Evolutionary conservation across 1,284 basidiomycete genomes (phyloP).

Genomic region (Mixia osmundae): DNA sequence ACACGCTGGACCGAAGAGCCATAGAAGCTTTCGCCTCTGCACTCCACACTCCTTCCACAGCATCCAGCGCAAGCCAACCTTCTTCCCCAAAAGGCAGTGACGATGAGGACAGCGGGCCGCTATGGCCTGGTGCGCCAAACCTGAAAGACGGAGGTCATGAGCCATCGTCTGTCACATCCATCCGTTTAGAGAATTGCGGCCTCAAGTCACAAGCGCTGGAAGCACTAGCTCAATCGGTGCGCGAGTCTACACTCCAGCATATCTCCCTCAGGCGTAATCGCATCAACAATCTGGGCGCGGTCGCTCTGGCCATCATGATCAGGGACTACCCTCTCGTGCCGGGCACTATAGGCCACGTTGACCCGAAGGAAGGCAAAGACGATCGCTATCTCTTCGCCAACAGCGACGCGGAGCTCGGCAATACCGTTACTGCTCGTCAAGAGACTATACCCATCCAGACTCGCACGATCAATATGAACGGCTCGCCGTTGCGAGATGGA

Average conservation of each 20-base stretch:
- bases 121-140: conserved; percentile 13
- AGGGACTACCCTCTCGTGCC: conserved; percentile 50
- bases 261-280: conserved; percentile 67
- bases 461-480: not conserved
- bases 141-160: conserved; percentile 5
- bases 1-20: conserved; percentile 54
- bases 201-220: conserved; percentile 49
- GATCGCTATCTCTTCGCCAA: not conserved
- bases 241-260: conserved; percentile 56
- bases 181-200: conserved; percentile 59
- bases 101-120: conserved; percentile 17
- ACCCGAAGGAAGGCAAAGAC: not conserved
- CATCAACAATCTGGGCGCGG: conserved; percentile 55
- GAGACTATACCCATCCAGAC: not conserved
- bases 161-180: conserved; percentile 31
- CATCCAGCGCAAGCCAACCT: not conserved
- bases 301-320: conserved; percentile 82
- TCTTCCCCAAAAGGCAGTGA: conserved; percentile 6
- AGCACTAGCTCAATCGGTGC: conserved; percentile 49
- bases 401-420: not conserved
- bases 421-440: not conserved
- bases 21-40: conserved; percentile 59
- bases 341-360: not conserved
- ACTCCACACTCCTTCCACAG: conserved; percentile 7
- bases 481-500: not conserved